These are phyloP conservation scores for Halophytophthora batemanensis DNA, from an alignment of 352 stramenopile genomes.

Conservation along the genomic window DNA sequence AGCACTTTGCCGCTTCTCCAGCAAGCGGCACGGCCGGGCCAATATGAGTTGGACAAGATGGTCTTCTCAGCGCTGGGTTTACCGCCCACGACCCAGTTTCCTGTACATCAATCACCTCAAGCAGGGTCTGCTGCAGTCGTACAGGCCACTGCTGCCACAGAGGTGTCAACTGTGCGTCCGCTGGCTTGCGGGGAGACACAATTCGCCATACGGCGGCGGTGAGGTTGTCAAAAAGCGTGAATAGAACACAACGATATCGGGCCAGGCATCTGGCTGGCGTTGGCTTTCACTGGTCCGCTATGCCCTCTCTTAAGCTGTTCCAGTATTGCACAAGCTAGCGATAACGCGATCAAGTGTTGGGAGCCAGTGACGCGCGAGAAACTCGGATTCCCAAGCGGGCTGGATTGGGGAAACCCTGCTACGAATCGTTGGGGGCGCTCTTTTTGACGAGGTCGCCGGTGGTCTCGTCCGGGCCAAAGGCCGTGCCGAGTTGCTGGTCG, in stretches of 20 bases:
- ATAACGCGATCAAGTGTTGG: no score
- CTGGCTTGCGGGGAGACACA: conserved; percentile 14
- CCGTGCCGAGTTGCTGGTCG: conserved; percentile 29
- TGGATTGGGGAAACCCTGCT: conserved; percentile 1
- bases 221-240: not conserved
- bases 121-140: not conserved
- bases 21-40: not conserved
- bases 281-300: no score
- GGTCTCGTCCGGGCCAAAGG: conserved; percentile 6
- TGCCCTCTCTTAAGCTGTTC: no score
- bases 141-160: not conserved
- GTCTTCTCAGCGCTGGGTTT: conserved; percentile 22
- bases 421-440: conserved; percentile 8
- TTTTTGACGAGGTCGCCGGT: conserved; percentile 6
- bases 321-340: no score
- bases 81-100: conserved; percentile 19
- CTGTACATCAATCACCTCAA: conserved; percentile 2
- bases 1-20: not conserved
- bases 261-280: no score
- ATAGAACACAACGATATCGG: no score
- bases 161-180: conserved; percentile 9
- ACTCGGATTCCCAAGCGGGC: no score
- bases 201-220: conserved; percentile 20
- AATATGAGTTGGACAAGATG: conserved; percentile 16
- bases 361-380: no score